These are phyloP conservation scores for Corinectria fuckeliana DNA, from an alignment of 2,329 filamentous ascomycete genomes.

Conservation along the genomic window DNA sequence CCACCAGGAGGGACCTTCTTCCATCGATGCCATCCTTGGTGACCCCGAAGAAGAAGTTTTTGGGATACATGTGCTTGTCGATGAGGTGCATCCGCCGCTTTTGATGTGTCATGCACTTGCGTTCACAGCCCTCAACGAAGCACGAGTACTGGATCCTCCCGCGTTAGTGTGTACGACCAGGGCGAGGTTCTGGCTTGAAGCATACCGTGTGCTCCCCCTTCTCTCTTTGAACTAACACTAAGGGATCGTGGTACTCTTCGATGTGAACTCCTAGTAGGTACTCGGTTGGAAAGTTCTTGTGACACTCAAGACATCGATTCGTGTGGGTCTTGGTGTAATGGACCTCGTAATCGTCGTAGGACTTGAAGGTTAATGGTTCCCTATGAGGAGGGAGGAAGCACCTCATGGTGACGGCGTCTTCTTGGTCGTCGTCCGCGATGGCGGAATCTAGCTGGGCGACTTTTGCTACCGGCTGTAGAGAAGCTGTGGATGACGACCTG, in stretches of 20 bases:
- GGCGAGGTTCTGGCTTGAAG: constrained; percentile 20
- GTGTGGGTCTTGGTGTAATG: constrained; percentile 84
- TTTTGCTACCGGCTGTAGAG: constrained; percentile 54
- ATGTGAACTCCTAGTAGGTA: constrained; percentile 85
- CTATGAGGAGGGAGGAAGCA: constrained; percentile 84
- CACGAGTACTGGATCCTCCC: constrained; percentile 71
- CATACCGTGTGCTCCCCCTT: constrained; percentile 85
- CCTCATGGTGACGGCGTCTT: constrained; percentile 64
- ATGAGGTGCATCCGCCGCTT: constrained; percentile 89
- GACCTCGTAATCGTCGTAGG: constrained; percentile 82
- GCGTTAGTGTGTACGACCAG: constrained; percentile 18
- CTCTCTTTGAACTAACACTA: constrained; percentile 74
- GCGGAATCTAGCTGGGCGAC: constrained; percentile 64
- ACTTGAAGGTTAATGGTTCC: constrained; percentile 71
- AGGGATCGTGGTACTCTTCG: constrained; percentile 87
- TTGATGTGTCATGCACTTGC: constrained; percentile 80
- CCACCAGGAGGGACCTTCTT: constrained; percentile 76
- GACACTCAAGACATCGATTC: constrained; percentile 85
- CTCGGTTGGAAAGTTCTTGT: constrained; percentile 85
- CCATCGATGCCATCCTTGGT: constrained; percentile 91
- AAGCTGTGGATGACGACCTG: constrained; percentile 20
- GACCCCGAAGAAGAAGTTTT: constrained; percentile 86
- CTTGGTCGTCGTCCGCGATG: constrained; percentile 43
- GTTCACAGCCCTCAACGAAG: constrained; percentile 87
- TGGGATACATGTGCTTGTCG: constrained; percentile 92